These are phyloP conservation scores for Discostella stelligeroides DNA, from an alignment of 108 stramenopile genomes.

Conservation along the genomic window DNA sequence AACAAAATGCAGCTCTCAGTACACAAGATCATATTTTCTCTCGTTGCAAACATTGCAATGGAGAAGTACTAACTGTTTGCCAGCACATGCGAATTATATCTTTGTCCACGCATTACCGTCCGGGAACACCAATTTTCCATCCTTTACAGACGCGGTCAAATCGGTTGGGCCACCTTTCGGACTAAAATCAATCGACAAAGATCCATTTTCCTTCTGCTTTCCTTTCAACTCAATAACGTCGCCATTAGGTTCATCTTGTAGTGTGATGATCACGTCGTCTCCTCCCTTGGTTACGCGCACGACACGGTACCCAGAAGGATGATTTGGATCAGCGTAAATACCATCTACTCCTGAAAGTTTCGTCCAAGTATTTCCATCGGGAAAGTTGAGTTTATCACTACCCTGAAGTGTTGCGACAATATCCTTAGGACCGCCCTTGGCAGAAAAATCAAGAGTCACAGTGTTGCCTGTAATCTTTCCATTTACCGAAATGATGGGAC, in stretches of 20 bases:
- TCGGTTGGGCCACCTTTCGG: slow-evolving; percentile 22
- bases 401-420: slow-evolving; percentile 4
- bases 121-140: slow-evolving; percentile 13
- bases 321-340: slow-evolving; percentile 18
- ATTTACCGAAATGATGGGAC: slow-evolving; percentile 9
- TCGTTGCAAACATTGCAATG: too few relatives aligned
- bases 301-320: slow-evolving; percentile 17
- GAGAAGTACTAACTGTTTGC: too few relatives aligned
- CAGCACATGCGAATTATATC: not conserved
- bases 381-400: not conserved
- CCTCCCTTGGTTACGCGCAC: not conserved
- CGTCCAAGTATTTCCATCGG: slow-evolving; percentile 24
- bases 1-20: too few relatives aligned
- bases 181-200: slow-evolving; percentile 11
- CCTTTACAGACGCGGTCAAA: slow-evolving; percentile 1
- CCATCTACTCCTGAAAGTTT: slow-evolving; percentile 7
- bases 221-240: slow-evolving; percentile 9
- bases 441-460: slow-evolving; percentile 13
- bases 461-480: slow-evolving; percentile 17
- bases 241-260: slow-evolving; percentile 11
- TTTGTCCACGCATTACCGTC: slow-evolving; percentile 23
- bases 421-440: slow-evolving; percentile 20
- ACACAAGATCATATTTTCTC: too few relatives aligned
- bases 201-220: slow-evolving; percentile 8
- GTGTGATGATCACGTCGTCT: slow-evolving; percentile 2